These are phyloP conservation scores for Flammula alnicola DNA, from an alignment of 1,284 basidiomycete genomes.

Conservation along the genomic window DNA sequence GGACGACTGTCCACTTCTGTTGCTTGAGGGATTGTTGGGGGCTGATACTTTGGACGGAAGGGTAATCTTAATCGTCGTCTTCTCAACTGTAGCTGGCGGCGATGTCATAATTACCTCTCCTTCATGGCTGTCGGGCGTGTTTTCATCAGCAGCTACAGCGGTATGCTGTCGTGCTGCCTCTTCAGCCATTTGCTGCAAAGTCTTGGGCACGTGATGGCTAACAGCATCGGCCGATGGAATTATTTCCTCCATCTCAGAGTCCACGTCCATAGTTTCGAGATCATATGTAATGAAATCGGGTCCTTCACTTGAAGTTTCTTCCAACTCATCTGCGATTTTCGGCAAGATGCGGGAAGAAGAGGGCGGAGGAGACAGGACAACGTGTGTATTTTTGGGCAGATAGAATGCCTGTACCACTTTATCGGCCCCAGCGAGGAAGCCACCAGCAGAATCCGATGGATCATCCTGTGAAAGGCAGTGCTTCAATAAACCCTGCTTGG, in stretches of 20 bases:
- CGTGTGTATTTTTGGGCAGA: constrained; percentile 63
- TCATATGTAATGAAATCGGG: constrained; percentile 34
- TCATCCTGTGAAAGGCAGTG: not conserved
- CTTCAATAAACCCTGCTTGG: constrained; percentile 3
- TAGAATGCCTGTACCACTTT: constrained; percentile 73
- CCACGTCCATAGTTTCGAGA: constrained; percentile 36
- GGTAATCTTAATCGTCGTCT: constrained; percentile 3
- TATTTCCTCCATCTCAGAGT: constrained; percentile 18
- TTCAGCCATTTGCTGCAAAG: constrained; percentile 69
- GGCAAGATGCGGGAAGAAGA: constrained; percentile 13
- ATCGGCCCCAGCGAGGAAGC: constrained; percentile 71
- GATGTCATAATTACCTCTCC: constrained; percentile 3
- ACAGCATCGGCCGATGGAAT: not conserved
- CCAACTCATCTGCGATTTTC: constrained; percentile 10
- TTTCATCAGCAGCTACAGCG: constrained; percentile 12
- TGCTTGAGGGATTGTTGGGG: constrained; percentile 1
- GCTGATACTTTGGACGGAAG: constrained; percentile 6
- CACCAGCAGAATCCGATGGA: constrained; percentile 32
- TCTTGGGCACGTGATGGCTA: constrained; percentile 21
- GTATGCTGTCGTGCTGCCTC: constrained; percentile 34
- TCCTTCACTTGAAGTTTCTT: constrained; percentile 10
- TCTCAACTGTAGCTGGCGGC: not conserved
- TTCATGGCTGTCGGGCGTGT: constrained; percentile 12
- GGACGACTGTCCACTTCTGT: not conserved
- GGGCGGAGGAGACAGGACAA: constrained; percentile 28